These are phyloP conservation scores for Hemerocallis citrina DNA, from an alignment of 106 monocot species.

Conservation along the genomic window DNA sequence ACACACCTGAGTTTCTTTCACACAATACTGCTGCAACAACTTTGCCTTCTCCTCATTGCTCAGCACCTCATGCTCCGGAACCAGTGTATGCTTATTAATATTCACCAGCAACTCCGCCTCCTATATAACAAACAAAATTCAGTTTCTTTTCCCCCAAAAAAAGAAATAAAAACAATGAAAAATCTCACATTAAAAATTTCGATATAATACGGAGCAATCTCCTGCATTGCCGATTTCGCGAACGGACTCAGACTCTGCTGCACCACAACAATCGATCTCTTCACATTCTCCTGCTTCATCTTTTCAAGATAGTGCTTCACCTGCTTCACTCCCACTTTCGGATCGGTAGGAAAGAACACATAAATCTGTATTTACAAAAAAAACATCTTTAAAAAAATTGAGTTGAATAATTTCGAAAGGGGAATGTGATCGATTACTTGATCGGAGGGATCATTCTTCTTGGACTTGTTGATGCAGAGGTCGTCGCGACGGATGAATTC, in stretches of 20 bases:
- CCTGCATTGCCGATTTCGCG: slow-evolving; percentile 59
- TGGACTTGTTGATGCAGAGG: background rate
- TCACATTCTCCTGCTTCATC: slow-evolving; percentile 68
- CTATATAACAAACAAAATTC: slow-evolving; percentile 12
- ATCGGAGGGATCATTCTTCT: background rate
- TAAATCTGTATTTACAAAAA: slow-evolving; percentile 35
- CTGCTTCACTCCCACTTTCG: slow-evolving; percentile 58
- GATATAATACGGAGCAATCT: slow-evolving; percentile 43
- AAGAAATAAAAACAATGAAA: background rate
- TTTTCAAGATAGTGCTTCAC: slow-evolving; percentile 53
- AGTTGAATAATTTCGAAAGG: background rate
- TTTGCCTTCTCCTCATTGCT: slow-evolving; percentile 55
- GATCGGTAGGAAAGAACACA: slow-evolving; percentile 81
- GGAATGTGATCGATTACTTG: background rate
- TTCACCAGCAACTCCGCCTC: slow-evolving; percentile 69
- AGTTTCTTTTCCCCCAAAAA: background rate
- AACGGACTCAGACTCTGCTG: slow-evolving; percentile 72
- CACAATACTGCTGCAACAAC: slow-evolving; percentile 51
- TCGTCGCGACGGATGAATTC: background rate
- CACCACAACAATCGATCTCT: slow-evolving; percentile 57
- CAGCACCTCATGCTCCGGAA: slow-evolving; percentile 59
- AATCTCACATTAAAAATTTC: slow-evolving; percentile 68
- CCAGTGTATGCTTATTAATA: slow-evolving; percentile 64
- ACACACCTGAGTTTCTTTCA: slow-evolving; percentile 85
- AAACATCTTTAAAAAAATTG: background rate